Conservation (phyloP, 2,329 filamentous ascomycete genomes). For the Aspergillus viridinutans region DNA sequence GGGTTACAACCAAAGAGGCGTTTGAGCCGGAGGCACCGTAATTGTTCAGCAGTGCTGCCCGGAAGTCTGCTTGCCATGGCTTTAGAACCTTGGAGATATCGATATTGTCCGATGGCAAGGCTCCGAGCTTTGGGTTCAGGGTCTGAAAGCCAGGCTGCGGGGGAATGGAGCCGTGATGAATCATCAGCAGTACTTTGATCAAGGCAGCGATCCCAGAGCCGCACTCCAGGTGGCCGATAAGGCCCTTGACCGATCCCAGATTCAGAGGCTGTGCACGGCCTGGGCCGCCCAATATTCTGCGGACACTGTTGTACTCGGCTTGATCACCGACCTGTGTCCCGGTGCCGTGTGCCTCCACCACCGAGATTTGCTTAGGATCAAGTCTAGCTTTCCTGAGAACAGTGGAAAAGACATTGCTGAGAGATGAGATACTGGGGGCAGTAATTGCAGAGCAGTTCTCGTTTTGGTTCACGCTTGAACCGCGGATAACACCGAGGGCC, state of each 20-base stretch:
- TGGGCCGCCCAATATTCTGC: slow-evolving; percentile 12
- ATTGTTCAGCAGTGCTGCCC: slow-evolving; percentile 22
- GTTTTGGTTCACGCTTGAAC: slow-evolving; percentile 29
- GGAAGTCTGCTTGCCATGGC: slow-evolving; percentile 14
- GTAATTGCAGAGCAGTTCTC: slow-evolving; percentile 20
- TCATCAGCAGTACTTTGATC: slow-evolving; percentile 27
- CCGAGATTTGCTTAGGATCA: slow-evolving; percentile 19
- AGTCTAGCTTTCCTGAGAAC: slow-evolving; percentile 21
- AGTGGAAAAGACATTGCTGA: slow-evolving; percentile 25
- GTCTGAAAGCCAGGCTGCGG: slow-evolving; percentile 22
- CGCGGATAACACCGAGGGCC: slow-evolving; percentile 41
- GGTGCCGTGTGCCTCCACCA: slow-evolving; percentile 34
- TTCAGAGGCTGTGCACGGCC: slow-evolving; percentile 7
- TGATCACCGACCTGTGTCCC: slow-evolving; percentile 29
- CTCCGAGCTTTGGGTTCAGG: slow-evolving; percentile 19
- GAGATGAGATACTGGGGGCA: slow-evolving; percentile 18
- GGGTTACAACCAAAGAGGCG: slow-evolving; percentile 4
- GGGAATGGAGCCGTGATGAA: slow-evolving; percentile 21
- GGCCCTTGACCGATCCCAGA: slow-evolving; percentile 31
- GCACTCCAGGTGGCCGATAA: slow-evolving; percentile 32
- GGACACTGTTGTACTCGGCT: slow-evolving; percentile 24
- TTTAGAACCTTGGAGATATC: slow-evolving; percentile 7
- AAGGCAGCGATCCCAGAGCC: slow-evolving; percentile 28
- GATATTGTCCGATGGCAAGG: slow-evolving; percentile 3
- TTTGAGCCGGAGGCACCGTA: slow-evolving; percentile 13